Percentiles rank a stretch among this genome's conserved stretches.
phyloP scores from a whole-genome alignment of 345 rosid genomes.

The Sisymbrium altissimum region DNA sequence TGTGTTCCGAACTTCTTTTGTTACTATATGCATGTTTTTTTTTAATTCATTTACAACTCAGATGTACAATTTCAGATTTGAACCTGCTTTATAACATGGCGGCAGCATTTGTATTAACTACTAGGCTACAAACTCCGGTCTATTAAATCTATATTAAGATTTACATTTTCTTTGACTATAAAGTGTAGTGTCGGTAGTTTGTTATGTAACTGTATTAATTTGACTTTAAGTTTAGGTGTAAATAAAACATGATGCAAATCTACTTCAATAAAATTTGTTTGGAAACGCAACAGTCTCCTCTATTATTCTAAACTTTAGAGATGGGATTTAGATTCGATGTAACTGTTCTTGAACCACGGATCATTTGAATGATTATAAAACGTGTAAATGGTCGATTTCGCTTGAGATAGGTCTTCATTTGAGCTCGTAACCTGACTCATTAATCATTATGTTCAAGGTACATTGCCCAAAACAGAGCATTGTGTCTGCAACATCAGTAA shows the following conservation, averaged over 20 bases:
- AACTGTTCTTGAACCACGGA: not conserved
- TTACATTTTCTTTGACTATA: not conserved
- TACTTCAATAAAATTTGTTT: no score
- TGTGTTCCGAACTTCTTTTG: not conserved
- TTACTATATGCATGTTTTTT: not conserved
- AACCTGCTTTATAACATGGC: not conserved
- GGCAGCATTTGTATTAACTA: not conserved
- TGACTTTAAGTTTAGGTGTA: no score
- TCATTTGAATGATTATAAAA: not conserved
- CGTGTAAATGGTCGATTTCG: not conserved
- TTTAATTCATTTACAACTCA: not conserved
- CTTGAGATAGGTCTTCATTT: not conserved
- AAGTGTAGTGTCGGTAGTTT: not conserved
- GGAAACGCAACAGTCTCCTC: not conserved
- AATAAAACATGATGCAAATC: no score
- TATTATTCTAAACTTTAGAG: not conserved
- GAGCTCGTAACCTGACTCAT: not conserved
- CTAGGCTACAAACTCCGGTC: not conserved
- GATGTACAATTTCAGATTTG: not conserved
- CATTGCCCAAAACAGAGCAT: not conserved
- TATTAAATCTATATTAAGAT: not conserved
- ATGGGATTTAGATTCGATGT: not conserved
- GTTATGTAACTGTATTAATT: no score
- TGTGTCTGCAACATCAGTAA: not conserved
- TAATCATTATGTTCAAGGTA: not conserved